phyloP scores from a whole-genome alignment of 1,139 yeast species.

The Taphrina sp. region DNA sequence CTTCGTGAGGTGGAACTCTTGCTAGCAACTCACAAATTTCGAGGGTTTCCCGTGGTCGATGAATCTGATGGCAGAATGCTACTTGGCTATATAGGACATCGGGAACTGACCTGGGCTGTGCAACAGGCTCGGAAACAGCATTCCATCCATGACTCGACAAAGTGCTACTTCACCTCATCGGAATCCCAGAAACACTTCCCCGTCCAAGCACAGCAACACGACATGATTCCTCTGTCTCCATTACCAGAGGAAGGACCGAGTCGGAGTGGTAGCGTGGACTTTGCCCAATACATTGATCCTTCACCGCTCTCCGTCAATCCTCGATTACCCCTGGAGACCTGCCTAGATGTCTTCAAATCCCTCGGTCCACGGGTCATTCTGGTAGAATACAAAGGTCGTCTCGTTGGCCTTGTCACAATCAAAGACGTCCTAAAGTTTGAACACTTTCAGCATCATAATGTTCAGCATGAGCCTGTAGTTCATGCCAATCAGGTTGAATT shows the following conservation, averaged over 20 bases:
- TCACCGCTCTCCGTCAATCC: slow-evolving; percentile 65
- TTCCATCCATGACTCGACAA: slow-evolving; percentile 33
- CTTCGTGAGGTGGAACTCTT: slow-evolving; percentile 43
- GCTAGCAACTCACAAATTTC: slow-evolving; percentile 48
- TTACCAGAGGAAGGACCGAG: not conserved
- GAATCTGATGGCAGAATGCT: slow-evolving; percentile 38
- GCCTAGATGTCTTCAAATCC: slow-evolving; percentile 68
- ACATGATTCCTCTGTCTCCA: slow-evolving; percentile 10
- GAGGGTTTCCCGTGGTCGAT: slow-evolving; percentile 59
- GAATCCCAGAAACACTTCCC: slow-evolving; percentile 19
- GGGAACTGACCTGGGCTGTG: slow-evolving; percentile 43
- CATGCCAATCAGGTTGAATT: too few species aligned
- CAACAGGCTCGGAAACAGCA: slow-evolving; percentile 35
- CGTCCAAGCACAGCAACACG: not conserved
- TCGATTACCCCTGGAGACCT: slow-evolving; percentile 58
- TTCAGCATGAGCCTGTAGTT: too few species aligned
- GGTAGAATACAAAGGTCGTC: slow-evolving; percentile 55
- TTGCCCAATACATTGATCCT: slow-evolving; percentile 52
- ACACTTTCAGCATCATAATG: too few species aligned
- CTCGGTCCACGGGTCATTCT: slow-evolving; percentile 77
- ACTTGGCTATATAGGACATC: slow-evolving; percentile 42
- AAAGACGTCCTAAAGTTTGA: slow-evolving; percentile 62
- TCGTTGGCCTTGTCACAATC: slow-evolving; percentile 63
- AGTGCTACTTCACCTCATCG: slow-evolving; percentile 39
- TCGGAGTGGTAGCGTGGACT: slow-evolving; percentile 42